These are phyloP conservation scores for Podospora anserina DNA, from an alignment of 495 filamentous ascomycete genomes.

Conservation along the genomic window DNA sequence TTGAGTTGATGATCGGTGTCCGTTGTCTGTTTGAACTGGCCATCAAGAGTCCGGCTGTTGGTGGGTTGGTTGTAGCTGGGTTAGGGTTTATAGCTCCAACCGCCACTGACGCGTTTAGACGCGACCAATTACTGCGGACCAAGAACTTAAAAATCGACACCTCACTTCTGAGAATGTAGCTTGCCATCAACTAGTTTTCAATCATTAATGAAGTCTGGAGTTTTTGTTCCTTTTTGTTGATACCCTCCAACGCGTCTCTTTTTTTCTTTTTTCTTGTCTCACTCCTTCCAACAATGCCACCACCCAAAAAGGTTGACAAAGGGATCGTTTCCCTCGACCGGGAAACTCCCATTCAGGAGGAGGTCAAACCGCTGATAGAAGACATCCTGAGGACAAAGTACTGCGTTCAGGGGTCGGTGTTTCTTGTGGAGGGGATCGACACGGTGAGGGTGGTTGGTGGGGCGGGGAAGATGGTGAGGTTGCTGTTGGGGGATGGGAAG, in stretches of 20 bases:
- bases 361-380: conserved; percentile 47
- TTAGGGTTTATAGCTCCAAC: conserved; percentile 6
- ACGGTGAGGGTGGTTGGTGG: conserved; percentile 16
- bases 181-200: too few species aligned
- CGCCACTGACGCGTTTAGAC: not conserved
- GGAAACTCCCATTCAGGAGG: conserved; percentile 38
- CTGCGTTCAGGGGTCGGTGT: conserved; percentile 41
- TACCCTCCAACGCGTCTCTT: too few species aligned
- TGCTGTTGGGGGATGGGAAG: conserved; percentile 46
- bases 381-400: conserved; percentile 40
- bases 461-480: conserved; percentile 17
- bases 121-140: not conserved
- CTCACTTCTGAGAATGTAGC: not conserved
- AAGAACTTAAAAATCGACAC: not conserved
- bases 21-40: not conserved
- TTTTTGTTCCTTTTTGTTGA: not conserved
- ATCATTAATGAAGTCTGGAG: not conserved
- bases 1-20: not conserved
- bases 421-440: conserved; percentile 46
- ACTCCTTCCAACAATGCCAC: not conserved
- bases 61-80: not conserved
- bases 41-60: not conserved
- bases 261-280: not conserved
- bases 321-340: conserved; percentile 19
- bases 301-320: not conserved